Evolutionary conservation across 225 moss, liverwort and hornwort genomes (phyloP), one percentile per base, ranked within the genome.

Genomic region (Polytrichum formosum): DNA sequence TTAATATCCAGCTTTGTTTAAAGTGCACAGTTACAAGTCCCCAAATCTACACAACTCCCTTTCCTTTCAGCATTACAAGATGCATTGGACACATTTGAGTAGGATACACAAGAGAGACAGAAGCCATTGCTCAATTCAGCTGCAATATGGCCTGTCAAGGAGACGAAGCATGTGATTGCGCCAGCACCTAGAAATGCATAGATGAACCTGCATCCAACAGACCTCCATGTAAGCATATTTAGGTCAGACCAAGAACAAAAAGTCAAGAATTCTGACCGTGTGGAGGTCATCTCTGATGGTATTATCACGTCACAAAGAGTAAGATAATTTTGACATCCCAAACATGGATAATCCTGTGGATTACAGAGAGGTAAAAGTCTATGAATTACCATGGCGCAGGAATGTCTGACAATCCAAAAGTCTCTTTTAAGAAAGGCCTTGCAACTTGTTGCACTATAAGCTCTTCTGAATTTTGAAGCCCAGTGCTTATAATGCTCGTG

Each of bases 71-170:
- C 13, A 8, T 7, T 63, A 58, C 18, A 69, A 56, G 13, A 33
- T 35, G 33, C 33, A 61, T 61, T 27, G 28, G 28, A 23, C 7
- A 60, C 26, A 28, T 56, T 13, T 4, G 8, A 55, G 72, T 66
- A 86, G 90, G 92, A 92, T 92, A 92, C 92, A 76, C 90, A 98
- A 77, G 84, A 90, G 53, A 98, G 91, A 64, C 98, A 94, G 79
- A 90, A 94, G 65, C 88, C 69, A 81, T 81, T 91, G 76, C 90
- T 87, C 28, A 85, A 84, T 81, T 98, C 98, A 25, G 94, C 94
- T 35, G 94, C 98, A 80, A 98, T 85, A 78, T 94, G 94, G 55
- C 98, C 98, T 46, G 87, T 86, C 82, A 86, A 80, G 8, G 98
- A 92, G 61, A 94, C 88, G 31, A 98, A 71, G 86, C 90, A 90